Percentiles rank a stretch among this genome's conserved stretches.
These are phyloP conservation scores for Umbelopsis sp. DNA, from an alignment of 192 early-diverging fungal species.

Conservation along the genomic window DNA sequence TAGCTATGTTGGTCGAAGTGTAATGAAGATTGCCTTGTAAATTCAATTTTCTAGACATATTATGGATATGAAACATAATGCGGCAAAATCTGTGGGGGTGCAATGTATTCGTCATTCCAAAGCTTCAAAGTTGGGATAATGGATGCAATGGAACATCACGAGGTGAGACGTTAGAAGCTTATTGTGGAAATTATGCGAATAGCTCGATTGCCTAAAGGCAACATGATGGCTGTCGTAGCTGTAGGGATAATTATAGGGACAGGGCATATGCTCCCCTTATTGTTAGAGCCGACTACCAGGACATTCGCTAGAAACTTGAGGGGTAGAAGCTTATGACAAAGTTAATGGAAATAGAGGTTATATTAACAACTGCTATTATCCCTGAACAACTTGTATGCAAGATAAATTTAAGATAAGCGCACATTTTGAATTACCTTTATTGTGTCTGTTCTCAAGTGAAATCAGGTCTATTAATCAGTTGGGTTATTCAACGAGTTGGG, in stretches of 20 bases:
- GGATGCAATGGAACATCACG: background rate
- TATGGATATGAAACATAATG: background rate
- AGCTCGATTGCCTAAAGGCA: background rate
- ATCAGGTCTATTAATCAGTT: background rate
- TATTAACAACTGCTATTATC: no score
- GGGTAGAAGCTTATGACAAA: no score
- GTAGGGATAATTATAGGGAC: constrained; percentile 16
- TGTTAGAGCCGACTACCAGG: background rate
- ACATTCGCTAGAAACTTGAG: no score
- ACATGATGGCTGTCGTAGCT: background rate
- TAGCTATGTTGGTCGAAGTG: no score
- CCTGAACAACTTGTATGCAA: no score
- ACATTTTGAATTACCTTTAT: background rate
- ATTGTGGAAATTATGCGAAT: background rate
- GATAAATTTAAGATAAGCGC: no score
- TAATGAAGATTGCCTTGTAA: no score
- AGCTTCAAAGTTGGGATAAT: background rate
- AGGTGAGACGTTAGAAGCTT: background rate
- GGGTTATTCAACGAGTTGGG: background rate
- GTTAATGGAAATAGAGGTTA: no score
- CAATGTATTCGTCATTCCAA: no score
- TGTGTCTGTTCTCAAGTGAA: background rate
- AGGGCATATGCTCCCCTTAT: background rate
- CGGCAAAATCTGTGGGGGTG: background rate
- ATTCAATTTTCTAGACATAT: no score